Evolutionary conservation across 2,329 filamentous ascomycete genomes (phyloP).

Genomic region (Penicillium sp.): DNA sequence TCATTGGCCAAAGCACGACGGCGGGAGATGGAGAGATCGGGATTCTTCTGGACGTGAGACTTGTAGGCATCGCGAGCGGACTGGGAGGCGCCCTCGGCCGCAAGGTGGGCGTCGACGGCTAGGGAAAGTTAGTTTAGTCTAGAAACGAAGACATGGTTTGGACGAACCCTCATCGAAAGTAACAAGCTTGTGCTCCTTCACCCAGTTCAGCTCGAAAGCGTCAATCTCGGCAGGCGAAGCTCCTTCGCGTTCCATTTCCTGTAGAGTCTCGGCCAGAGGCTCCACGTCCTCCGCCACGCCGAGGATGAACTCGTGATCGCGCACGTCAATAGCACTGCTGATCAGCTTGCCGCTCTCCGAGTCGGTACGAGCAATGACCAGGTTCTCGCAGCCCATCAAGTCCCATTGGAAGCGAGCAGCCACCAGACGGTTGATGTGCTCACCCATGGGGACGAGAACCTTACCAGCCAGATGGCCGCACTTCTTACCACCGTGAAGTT

Average conservation of each 20-base stretch:
- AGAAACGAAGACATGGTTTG: neutral
- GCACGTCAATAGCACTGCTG: conserved; percentile 86
- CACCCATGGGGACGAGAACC: conserved; percentile 87
- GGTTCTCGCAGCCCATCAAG: conserved; percentile 92
- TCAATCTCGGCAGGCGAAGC: conserved; percentile 81
- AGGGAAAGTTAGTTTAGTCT: conserved; percentile 19
- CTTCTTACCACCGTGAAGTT: conserved; percentile 97
- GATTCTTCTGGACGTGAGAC: conserved; percentile 62
- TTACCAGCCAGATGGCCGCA: conserved; percentile 96
- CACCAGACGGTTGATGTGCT: conserved; percentile 93
- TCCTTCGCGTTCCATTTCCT: conserved; percentile 83
- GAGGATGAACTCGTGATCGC: conserved; percentile 96
- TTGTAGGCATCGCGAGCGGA: conserved; percentile 71
- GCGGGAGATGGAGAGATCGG: conserved; percentile 75
- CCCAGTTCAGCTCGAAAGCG: conserved; percentile 82
- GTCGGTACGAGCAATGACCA: conserved; percentile 93
- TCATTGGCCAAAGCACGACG: conserved; percentile 73
- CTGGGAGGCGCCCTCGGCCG: conserved; percentile 65
- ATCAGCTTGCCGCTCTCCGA: conserved; percentile 91
- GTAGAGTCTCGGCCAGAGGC: conserved; percentile 83
- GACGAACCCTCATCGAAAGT: conserved; percentile 78
- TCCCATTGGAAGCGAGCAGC: conserved; percentile 98
- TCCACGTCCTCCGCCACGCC: conserved; percentile 78
- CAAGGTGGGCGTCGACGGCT: conserved; percentile 76
- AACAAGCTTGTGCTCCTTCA: conserved; percentile 80